Conservation (phyloP, 257 asterid genomes). For the Solanum chiquidenum region DNA sequence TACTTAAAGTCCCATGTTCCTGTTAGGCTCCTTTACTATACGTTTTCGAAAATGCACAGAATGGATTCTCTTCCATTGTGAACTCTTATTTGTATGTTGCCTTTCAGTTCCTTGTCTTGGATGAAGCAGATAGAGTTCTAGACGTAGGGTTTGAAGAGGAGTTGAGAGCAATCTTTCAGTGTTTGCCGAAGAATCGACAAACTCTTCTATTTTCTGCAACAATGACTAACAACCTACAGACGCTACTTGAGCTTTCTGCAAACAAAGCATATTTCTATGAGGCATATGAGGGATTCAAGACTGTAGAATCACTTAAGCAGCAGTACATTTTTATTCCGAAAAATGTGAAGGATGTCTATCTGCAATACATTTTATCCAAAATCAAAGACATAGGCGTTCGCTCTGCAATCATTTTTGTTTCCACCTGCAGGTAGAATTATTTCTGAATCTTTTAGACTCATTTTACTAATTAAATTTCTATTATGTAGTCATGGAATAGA, state of each 20-base stretch:
- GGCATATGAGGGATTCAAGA: constrained; percentile 80
- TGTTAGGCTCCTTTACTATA: background rate
- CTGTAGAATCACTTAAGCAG: constrained; percentile 79
- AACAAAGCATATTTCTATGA: constrained; percentile 84
- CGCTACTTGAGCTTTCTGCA: constrained; percentile 72
- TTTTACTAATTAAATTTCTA: background rate
- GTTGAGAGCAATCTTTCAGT: constrained; percentile 66
- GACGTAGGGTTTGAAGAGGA: constrained; percentile 85
- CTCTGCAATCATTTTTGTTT: constrained; percentile 84
- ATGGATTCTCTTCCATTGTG: background rate
- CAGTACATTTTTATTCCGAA: constrained; percentile 65
- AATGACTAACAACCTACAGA: constrained; percentile 69
- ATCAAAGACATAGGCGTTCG: constrained; percentile 64
- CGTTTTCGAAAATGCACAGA: background rate
- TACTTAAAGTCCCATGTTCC: background rate
- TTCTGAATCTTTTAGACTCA: background rate
- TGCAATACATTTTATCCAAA: constrained; percentile 52
- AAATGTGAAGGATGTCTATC: constrained; percentile 80
- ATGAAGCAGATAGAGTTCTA: constrained; percentile 94
- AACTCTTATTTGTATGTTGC: background rate
- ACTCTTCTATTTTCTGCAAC: constrained; percentile 93
- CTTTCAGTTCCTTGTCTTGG: constrained; percentile 83
- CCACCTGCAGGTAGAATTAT: constrained; percentile 77
- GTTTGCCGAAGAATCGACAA: constrained; percentile 82
- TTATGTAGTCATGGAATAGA: background rate